Percentiles rank a stretch among this genome's conserved stretches.
phyloP scores from a whole-genome alignment of 345 rosid genomes.

The Brassica incana region DNA sequence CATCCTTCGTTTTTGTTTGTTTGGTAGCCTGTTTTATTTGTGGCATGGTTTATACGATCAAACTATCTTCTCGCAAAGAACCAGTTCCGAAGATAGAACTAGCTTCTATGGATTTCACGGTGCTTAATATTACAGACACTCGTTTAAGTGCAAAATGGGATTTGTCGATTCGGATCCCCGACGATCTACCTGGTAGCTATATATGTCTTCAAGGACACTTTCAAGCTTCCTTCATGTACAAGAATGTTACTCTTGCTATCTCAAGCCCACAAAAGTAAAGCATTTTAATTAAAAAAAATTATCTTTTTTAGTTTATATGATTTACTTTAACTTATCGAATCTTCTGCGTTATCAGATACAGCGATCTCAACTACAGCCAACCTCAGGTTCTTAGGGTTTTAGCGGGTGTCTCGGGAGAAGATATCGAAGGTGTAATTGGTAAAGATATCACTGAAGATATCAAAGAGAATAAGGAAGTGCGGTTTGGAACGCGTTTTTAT shows the following conservation, averaged over 20 bases:
- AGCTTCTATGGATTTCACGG: slow-evolving; percentile 11
- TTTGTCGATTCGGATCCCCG: not conserved
- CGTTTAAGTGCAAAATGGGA: slow-evolving; percentile 16
- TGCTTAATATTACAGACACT: not conserved
- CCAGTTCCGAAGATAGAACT: not conserved
- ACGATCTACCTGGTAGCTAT: not conserved
- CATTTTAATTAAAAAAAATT: too few relatives aligned
- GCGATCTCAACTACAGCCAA: not conserved
- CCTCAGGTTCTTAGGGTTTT: slow-evolving; percentile 11
- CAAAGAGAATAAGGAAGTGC: slow-evolving; percentile 12
- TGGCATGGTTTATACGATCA: too few relatives aligned
- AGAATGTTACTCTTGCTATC: slow-evolving; percentile 15
- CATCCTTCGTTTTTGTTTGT: not conserved
- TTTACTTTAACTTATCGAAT: not conserved
- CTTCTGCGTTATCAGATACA: not conserved
- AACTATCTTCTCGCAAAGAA: too few relatives aligned
- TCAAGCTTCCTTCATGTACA: slow-evolving; percentile 22
- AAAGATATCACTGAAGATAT: slow-evolving; percentile 10
- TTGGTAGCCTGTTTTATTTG: not conserved
- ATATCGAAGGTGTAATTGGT: not conserved
- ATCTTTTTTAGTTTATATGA: too few relatives aligned
- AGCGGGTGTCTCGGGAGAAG: not conserved
- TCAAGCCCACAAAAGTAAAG: slow-evolving; percentile 1
- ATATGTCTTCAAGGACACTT: slow-evolving; percentile 21
- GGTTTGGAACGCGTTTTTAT: not conserved